phyloP scores from a whole-genome alignment of 2,329 filamentous ascomycete genomes.

The Ophiostoma angusticollis region DNA sequence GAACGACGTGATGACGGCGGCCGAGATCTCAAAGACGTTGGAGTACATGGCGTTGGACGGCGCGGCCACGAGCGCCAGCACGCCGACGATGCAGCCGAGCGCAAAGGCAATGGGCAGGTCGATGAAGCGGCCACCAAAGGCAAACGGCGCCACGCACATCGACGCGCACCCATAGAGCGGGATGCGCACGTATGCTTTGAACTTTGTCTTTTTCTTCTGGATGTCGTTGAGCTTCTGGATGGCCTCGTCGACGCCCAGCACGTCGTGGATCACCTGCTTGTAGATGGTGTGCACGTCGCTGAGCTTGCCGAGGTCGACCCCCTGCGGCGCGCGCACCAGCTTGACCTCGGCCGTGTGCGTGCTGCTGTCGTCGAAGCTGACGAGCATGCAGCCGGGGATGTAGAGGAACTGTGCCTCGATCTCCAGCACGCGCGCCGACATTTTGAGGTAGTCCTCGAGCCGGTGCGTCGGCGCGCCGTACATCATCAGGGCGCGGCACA shows the following conservation, averaged over 20 bases:
- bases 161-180: slow-evolving; percentile 64
- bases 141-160: slow-evolving; percentile 64
- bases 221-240: slow-evolving; percentile 47
- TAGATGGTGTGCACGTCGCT: slow-evolving; percentile 66
- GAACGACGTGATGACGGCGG: slow-evolving; percentile 52
- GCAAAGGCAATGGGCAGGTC: slow-evolving; percentile 68
- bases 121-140: slow-evolving; percentile 62
- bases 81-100: slow-evolving; percentile 60
- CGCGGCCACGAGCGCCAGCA: slow-evolving; percentile 61
- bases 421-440: slow-evolving; percentile 78
- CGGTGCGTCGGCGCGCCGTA: slow-evolving; percentile 87
- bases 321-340: slow-evolving; percentile 54
- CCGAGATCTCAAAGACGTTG: slow-evolving; percentile 34
- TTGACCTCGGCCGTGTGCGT: slow-evolving; percentile 74
- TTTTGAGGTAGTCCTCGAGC: slow-evolving; percentile 81
- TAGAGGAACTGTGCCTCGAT: slow-evolving; percentile 86
- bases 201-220: slow-evolving; percentile 33
- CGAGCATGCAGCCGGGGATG: slow-evolving; percentile 85
- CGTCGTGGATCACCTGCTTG: slow-evolving; percentile 70
- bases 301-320: slow-evolving; percentile 61
- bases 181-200: slow-evolving; percentile 41
- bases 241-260: slow-evolving; percentile 59
- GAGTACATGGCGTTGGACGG: slow-evolving; percentile 54
- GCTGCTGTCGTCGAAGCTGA: slow-evolving; percentile 67
- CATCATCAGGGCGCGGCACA: slow-evolving; percentile 77